A percentile compares a stretch with the other conserved stretches of the same genome.
These are phyloP conservation scores for Xylaria sp. DNA, from an alignment of 2,329 filamentous ascomycete species.

Conservation along the genomic window DNA sequence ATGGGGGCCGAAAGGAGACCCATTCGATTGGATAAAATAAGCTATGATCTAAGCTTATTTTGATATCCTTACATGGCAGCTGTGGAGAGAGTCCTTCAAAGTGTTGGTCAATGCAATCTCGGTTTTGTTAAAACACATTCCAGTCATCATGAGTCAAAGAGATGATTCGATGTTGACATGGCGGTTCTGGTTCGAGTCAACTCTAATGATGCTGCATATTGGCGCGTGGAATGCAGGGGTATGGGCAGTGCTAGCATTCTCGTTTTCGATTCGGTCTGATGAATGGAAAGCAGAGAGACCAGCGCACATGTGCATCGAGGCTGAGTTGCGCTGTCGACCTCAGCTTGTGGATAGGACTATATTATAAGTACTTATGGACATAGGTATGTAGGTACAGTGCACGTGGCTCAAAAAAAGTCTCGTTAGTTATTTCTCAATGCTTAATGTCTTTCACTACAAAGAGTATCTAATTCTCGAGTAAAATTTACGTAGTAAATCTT, in stretches of 20 bases:
- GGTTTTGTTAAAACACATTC: conserved; percentile 3
- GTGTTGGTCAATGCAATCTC: conserved; percentile 22
- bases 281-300: conserved; percentile 23
- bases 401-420: too few relatives aligned
- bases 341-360: too few relatives aligned
- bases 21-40: conserved; percentile 23
- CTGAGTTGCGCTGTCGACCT: conserved; percentile 5
- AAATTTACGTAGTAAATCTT: too few relatives aligned
- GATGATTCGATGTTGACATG: conserved; percentile 4
- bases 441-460: too few relatives aligned
- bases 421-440: too few relatives aligned
- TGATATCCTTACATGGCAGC: too few relatives aligned
- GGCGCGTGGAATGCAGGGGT: conserved; percentile 23
- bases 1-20: conserved; percentile 13
- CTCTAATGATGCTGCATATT: conserved; percentile 19
- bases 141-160: not conserved
- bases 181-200: not conserved
- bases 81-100: not conserved
- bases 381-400: conserved; percentile 1
- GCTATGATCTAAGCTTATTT: not conserved
- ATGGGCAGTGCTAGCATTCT: conserved; percentile 31
- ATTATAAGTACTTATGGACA: too few relatives aligned
- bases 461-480: too few relatives aligned
- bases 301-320: conserved; percentile 32
- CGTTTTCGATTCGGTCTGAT: conserved; percentile 26